phyloP scores from a whole-genome alignment of 2,329 filamentous ascomycete species.

The Alternaria gansuensis region DNA sequence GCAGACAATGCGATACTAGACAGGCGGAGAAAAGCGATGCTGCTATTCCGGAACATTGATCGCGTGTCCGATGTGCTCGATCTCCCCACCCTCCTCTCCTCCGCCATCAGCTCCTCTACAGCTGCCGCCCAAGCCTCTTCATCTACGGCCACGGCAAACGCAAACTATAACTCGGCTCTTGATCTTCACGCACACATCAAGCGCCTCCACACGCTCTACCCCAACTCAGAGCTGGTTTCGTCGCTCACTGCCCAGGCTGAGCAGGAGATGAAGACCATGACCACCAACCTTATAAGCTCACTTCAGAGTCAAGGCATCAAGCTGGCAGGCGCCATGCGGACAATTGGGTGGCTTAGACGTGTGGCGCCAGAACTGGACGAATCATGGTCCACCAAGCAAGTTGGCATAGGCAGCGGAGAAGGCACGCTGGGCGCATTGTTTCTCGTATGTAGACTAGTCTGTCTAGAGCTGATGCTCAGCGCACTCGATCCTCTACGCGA shows the following conservation, averaged over 20 bases:
- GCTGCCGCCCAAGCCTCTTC: conserved; percentile 57
- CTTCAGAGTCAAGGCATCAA: conserved; percentile 83
- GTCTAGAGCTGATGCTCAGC: conserved; percentile 78
- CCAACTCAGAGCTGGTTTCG: conserved; percentile 76
- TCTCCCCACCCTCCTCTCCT: conserved; percentile 83
- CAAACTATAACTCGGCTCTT: conserved; percentile 86
- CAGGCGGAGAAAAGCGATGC: conserved; percentile 78
- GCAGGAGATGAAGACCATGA: conserved; percentile 86
- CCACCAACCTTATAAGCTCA: conserved; percentile 79
- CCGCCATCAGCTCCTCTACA: conserved; percentile 71
- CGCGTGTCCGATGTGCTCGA: conserved; percentile 90
- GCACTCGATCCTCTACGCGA: conserved; percentile 86
- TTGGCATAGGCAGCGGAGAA: conserved; percentile 57
- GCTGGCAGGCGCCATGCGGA: conserved; percentile 87
- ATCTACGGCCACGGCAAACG: conserved; percentile 54
- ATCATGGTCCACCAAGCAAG: conserved; percentile 42
- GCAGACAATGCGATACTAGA: conserved; percentile 71
- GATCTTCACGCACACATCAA: conserved; percentile 95
- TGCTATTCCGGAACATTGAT: conserved; percentile 86
- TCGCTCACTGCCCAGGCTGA: conserved; percentile 81
- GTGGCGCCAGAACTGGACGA: conserved; percentile 81
- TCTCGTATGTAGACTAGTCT: conserved; percentile 83
- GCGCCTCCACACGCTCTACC: conserved; percentile 82
- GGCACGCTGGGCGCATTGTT: conserved; percentile 83
- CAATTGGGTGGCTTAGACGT: conserved; percentile 87